These are phyloP conservation scores for Picea sitchensis DNA, from an alignment of 75 land plant species.

Conservation along the genomic window DNA sequence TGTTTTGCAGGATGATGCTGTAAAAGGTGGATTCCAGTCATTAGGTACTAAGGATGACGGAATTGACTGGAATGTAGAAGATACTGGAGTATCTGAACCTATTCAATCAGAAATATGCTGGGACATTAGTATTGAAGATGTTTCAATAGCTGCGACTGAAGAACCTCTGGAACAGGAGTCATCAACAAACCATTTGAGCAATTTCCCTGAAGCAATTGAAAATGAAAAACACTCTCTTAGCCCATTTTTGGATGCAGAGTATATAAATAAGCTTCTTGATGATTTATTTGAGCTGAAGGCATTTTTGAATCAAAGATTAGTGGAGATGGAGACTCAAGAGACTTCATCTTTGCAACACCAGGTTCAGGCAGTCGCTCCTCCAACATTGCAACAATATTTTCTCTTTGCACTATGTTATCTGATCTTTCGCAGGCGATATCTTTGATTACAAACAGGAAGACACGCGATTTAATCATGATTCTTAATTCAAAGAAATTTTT, in stretches of 20 bases:
- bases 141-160: constrained; percentile 27
- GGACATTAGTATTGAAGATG: constrained; percentile 85
- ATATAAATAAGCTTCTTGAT: too few relatives aligned
- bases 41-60: constrained; percentile 6
- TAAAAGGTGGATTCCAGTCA: neutral
- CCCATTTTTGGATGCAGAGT: constrained; percentile 64
- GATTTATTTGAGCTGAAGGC: too few relatives aligned
- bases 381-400: too few relatives aligned
- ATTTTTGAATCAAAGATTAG: too few relatives aligned
- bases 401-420: too few relatives aligned
- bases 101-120: constrained; percentile 65
- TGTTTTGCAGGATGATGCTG: neutral
- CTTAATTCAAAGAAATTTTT: too few relatives aligned
- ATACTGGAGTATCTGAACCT: constrained; percentile 11
- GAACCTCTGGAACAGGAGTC: neutral
- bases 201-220: constrained; percentile 12
- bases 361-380: too few relatives aligned
- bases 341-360: too few relatives aligned
- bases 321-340: too few relatives aligned
- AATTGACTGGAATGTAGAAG: constrained; percentile 19
- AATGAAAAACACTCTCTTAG: constrained; percentile 36
- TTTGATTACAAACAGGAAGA: too few relatives aligned
- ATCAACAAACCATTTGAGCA: neutral
- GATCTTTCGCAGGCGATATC: too few relatives aligned
- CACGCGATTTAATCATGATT: too few relatives aligned